Percentiles rank a stretch among this genome's conserved stretches.
phyloP scores from a whole-genome alignment of 1,284 basidiomycete species.

The Ceratobasidium sp. region DNA sequence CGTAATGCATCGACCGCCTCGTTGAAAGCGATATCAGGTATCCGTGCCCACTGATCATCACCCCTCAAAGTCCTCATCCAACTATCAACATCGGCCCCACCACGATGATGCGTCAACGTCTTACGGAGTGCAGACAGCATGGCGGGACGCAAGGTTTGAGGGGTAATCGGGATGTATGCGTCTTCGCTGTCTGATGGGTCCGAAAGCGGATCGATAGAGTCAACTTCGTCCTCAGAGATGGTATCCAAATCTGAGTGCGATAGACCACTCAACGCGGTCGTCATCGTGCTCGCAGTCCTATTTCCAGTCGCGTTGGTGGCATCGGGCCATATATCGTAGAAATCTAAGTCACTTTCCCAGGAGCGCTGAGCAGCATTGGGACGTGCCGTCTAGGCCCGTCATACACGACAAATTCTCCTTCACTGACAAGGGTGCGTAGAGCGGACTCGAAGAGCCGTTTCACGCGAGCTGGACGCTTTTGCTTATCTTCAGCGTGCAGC shows the following conservation, averaged over 20 bases:
- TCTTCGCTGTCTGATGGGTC: conserved; percentile 34
- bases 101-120: conserved; percentile 7
- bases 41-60: conserved; percentile 26
- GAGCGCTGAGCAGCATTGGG: not conserved
- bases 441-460: conserved; percentile 30
- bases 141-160: conserved; percentile 7
- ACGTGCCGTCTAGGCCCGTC: conserved; percentile 21
- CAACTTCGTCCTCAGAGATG: conserved; percentile 3
- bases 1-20: conserved; percentile 1
- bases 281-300: not conserved
- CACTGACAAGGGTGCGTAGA: conserved; percentile 29
- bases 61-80: conserved; percentile 27
- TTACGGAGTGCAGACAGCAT: conserved; percentile 13
- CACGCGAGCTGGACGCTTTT: conserved; percentile 18
- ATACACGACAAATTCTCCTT: conserved; percentile 10
- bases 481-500: conserved; percentile 21
- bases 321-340: conserved; percentile 14
- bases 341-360: not conserved
- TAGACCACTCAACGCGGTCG: conserved; percentile 2
- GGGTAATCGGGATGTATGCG: conserved; percentile 27
- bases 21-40: conserved; percentile 14
- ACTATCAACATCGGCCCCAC: conserved; percentile 18
- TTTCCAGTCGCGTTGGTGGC: conserved; percentile 19
- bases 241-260: conserved; percentile 1
- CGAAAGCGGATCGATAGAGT: not conserved